Conservation (phyloP, 306 rosid genomes). For the Macrotyloma uniflorum region DNA sequence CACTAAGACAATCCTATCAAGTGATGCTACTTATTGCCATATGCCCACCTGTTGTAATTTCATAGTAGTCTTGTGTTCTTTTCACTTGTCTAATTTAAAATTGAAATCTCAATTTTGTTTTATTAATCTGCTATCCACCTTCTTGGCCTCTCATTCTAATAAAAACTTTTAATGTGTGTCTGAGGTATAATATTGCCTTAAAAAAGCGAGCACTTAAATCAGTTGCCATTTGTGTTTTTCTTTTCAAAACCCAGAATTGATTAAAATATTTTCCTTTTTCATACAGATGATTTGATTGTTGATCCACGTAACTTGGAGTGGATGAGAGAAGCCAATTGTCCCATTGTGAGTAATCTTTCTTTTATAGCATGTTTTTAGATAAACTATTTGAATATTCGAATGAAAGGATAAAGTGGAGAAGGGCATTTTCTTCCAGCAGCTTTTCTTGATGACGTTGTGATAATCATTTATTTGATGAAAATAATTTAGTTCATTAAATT, state of each 20-base stretch:
- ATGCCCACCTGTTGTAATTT: conserved; percentile 17
- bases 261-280: conserved; percentile 33
- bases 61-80: conserved; percentile 20
- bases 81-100: conserved; percentile 7
- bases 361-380: conserved; percentile 16
- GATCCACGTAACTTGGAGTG: conserved; percentile 94
- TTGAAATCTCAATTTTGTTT: conserved; percentile 6
- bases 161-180: conserved; percentile 8
- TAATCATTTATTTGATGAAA: conserved; percentile 16
- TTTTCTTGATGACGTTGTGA: not conserved
- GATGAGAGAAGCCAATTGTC: conserved; percentile 94
- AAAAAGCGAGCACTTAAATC: conserved; percentile 19
- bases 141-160: conserved; percentile 21
- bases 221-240: not conserved
- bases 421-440: not conserved
- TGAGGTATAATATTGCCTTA: conserved; percentile 28
- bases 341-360: conserved; percentile 70
- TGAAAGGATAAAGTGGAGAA: not conserved
- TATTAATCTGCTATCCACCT: not conserved
- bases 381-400: not conserved
- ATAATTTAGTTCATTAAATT: not conserved
- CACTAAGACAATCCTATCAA: conserved; percentile 13
- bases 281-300: conserved; percentile 89
- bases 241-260: conserved; percentile 10
- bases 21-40: conserved; percentile 27